Percentiles rank a stretch among this genome's conserved stretches.
Evolutionary conservation across 2,329 filamentous ascomycete species (phyloP).

Genomic region (Aspergillus brasiliensis): DNA sequence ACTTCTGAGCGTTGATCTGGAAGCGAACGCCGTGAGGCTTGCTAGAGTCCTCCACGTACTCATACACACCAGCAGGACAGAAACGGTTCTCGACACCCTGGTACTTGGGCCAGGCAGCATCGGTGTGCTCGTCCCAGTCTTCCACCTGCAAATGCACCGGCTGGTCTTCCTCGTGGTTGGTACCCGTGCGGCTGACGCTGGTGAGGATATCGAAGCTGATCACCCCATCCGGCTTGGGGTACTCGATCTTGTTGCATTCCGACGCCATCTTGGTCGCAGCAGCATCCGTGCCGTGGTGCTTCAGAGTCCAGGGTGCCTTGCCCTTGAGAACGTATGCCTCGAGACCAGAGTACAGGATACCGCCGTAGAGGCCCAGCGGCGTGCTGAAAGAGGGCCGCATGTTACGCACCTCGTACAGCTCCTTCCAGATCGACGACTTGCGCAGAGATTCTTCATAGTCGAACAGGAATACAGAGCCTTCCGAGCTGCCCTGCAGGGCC

Average conservation of each 20-base stretch:
- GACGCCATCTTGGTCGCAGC: conserved; percentile 78
- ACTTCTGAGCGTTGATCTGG: conserved; percentile 98
- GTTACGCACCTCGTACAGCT: conserved; percentile 92
- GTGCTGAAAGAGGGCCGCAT: conserved; percentile 94
- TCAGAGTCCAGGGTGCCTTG: conserved; percentile 86
- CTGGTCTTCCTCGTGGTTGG: conserved; percentile 98
- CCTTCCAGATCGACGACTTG: conserved; percentile 86
- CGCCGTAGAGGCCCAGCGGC: conserved; percentile 84
- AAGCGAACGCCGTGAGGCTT: conserved; percentile 90
- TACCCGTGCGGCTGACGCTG: conserved; percentile 90
- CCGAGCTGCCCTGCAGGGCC: conserved; percentile 63
- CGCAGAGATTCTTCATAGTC: conserved; percentile 90
- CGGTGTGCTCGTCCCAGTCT: conserved; percentile 90
- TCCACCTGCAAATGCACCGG: conserved; percentile 92
- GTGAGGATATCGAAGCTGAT: conserved; percentile 96
- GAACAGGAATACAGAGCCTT: conserved; percentile 83
- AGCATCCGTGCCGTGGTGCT: conserved; percentile 77
- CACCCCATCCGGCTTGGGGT: conserved; percentile 93
- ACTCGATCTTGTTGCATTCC: conserved; percentile 84
- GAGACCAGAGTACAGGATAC: conserved; percentile 87
- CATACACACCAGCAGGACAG: conserved; percentile 95
- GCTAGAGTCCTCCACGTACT: conserved; percentile 89
- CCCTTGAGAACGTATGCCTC: conserved; percentile 88
- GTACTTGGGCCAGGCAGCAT: conserved; percentile 79
- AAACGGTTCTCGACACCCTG: conserved; percentile 95